Percentiles rank a stretch among this genome's conserved stretches.
Evolutionary conservation across 2,329 filamentous ascomycete species (phyloP).

Genomic region (Neoscytalidium dimidiatum): DNA sequence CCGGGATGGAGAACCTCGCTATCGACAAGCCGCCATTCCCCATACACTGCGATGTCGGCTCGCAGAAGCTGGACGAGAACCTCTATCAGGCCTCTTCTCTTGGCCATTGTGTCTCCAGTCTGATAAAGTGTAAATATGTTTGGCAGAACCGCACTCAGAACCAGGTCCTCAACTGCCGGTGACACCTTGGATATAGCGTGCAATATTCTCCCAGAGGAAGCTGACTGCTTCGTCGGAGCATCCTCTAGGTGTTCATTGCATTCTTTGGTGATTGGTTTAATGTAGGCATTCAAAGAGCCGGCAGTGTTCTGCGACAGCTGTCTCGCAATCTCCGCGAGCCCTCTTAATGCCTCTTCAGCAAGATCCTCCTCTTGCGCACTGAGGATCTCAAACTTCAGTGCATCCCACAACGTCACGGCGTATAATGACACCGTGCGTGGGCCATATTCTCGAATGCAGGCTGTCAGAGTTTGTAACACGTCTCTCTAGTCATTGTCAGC

Average conservation of each 20-base stretch:
- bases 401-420: constrained; percentile 67
- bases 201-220: constrained; percentile 63
- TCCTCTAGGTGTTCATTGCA: constrained; percentile 69
- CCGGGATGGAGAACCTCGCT: constrained; percentile 25
- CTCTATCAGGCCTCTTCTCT: constrained; percentile 64
- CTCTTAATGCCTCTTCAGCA: constrained; percentile 59
- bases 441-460: constrained; percentile 62
- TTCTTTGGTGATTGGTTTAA: constrained; percentile 65
- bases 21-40: constrained; percentile 54
- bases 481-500: constrained; percentile 52
- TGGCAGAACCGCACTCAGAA: constrained; percentile 59
- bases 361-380: constrained; percentile 68
- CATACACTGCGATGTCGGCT: constrained; percentile 59
- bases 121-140: constrained; percentile 62
- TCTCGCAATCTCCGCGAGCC: constrained; percentile 56
- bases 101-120: constrained; percentile 61
- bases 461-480: constrained; percentile 63
- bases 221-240: constrained; percentile 68
- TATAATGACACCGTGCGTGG: constrained; percentile 61
- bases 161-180: constrained; percentile 54
- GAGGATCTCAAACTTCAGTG: constrained; percentile 68
- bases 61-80: constrained; percentile 60
- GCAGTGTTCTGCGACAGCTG: constrained; percentile 54
- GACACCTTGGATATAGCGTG: constrained; percentile 58
- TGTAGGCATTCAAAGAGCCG: constrained; percentile 54